phyloP scores from a whole-genome alignment of 345 rosid species.

The Eucalyptus melliodora region DNA sequence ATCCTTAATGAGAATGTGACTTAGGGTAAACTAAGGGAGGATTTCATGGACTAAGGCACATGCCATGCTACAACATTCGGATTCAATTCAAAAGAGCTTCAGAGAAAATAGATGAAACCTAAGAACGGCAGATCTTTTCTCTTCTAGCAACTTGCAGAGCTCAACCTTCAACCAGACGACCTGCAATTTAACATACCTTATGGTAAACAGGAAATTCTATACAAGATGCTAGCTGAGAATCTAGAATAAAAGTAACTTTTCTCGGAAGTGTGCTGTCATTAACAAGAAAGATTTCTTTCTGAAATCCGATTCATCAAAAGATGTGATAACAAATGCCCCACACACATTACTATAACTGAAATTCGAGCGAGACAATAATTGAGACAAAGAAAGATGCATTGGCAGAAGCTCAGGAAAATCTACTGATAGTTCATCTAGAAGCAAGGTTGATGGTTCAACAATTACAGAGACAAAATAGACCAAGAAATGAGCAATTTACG shows the following conservation, averaged over 20 bases:
- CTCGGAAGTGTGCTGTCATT: neutral
- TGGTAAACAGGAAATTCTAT: neutral
- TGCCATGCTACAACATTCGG: neutral
- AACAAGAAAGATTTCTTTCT: neutral
- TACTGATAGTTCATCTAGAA: neutral
- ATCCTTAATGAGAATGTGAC: neutral
- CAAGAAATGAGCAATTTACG: neutral
- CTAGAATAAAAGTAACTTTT: neutral
- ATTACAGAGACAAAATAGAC: neutral
- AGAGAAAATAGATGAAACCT: constrained; percentile 29
- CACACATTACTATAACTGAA: neutral
- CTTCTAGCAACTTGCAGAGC: constrained; percentile 90
- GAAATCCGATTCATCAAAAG: neutral
- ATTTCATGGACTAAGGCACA: neutral
- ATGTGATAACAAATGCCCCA: neutral
- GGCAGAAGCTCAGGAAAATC: neutral
- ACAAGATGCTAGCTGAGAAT: neutral
- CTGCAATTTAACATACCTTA: constrained; percentile 24
- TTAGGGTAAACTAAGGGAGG: neutral
- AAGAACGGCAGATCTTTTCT: constrained; percentile 87
- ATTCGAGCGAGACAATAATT: neutral
- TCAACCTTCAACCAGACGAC: constrained; percentile 89
- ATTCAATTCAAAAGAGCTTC: neutral
- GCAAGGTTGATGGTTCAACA: neutral
- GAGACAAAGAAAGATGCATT: neutral